phyloP scores from a whole-genome alignment of 1,139 yeast species.

The Blastobotrys niveus region DNA sequence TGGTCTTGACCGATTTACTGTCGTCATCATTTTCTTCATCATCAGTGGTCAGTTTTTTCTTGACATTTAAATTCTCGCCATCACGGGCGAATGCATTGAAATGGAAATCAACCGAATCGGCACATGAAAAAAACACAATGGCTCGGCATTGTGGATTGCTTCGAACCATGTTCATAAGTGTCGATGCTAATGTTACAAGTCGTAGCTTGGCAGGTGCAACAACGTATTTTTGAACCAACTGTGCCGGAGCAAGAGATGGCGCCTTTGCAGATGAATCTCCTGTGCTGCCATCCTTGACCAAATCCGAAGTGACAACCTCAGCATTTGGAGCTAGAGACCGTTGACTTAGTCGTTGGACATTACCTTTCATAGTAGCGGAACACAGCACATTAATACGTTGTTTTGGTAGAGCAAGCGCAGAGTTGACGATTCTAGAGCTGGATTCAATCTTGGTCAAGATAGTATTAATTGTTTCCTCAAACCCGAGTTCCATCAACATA shows the following conservation, averaged over 20 bases:
- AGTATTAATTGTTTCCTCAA: conserved; percentile 82
- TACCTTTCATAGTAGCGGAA: conserved; percentile 87
- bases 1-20: conserved; percentile 31
- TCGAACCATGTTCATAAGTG: conserved; percentile 47
- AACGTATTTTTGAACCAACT: conserved; percentile 67
- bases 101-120: conserved; percentile 93
- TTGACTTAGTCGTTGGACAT: conserved; percentile 74
- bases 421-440: conserved; percentile 35
- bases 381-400: conserved; percentile 75
- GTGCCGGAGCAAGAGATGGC: conserved; percentile 75
- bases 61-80: conserved; percentile 25
- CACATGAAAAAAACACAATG: conserved; percentile 85
- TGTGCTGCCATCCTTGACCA: conserved; percentile 16
- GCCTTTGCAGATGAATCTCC: conserved; percentile 42
- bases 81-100: conserved; percentile 58
- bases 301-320: conserved; percentile 49
- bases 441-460: conserved; percentile 54
- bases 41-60: conserved; percentile 23
- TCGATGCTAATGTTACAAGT: conserved; percentile 70
- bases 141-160: conserved; percentile 45
- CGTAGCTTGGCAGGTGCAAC: conserved; percentile 90
- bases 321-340: conserved; percentile 61
- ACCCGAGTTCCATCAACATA: conserved; percentile 87
- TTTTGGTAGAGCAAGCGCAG: conserved; percentile 50
- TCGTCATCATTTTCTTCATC: conserved; percentile 30